phyloP scores from a whole-genome alignment of 495 filamentous ascomycete genomes.

The Neurospora sp. region DNA sequence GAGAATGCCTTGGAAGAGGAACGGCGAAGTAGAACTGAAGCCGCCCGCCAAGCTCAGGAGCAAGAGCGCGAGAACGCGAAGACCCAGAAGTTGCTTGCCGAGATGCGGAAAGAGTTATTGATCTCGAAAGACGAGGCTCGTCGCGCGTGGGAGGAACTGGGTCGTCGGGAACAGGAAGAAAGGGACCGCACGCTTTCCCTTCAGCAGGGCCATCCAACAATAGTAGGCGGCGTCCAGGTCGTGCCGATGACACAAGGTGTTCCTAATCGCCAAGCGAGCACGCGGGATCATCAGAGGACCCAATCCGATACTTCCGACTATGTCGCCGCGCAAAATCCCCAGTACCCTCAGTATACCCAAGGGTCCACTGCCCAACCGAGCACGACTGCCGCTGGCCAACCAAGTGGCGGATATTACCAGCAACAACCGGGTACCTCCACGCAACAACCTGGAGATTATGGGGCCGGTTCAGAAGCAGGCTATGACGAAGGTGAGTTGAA shows the following conservation, averaged over 20 bases:
- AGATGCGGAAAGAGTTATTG: slow-evolving; percentile 81
- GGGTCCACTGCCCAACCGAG: slow-evolving; percentile 27
- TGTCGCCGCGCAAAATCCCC: slow-evolving; percentile 22
- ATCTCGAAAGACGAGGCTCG: slow-evolving; percentile 96
- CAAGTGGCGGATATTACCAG: slow-evolving; percentile 14
- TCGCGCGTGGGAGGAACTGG: slow-evolving; percentile 94
- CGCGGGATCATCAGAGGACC: slow-evolving; percentile 25
- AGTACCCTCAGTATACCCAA: slow-evolving; percentile 29
- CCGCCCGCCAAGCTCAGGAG: slow-evolving; percentile 50
- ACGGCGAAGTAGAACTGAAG: slow-evolving; percentile 55
- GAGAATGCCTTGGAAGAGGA: slow-evolving; percentile 65
- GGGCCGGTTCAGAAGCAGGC: slow-evolving; percentile 40
- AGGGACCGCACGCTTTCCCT: slow-evolving; percentile 80
- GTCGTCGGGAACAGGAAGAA: slow-evolving; percentile 87
- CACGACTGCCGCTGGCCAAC: slow-evolving; percentile 13
- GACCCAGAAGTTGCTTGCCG: slow-evolving; percentile 63
- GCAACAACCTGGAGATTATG: slow-evolving; percentile 21
- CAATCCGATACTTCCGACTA: slow-evolving; percentile 32
- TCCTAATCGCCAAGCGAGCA: slow-evolving; percentile 53
- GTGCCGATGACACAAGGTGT: slow-evolving; percentile 82
- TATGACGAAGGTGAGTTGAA: slow-evolving; percentile 51
- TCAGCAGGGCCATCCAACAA: slow-evolving; percentile 75
- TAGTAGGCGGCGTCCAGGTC: slow-evolving; percentile 93
- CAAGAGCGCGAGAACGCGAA: slow-evolving; percentile 57
- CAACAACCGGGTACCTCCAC: slow-evolving; percentile 15